Percentiles rank a stretch among this genome's conserved stretches.
Evolutionary conservation across 2,329 filamentous ascomycete species (phyloP).

Genomic region (Ophiocordyceps camponoti-rufipedis): DNA sequence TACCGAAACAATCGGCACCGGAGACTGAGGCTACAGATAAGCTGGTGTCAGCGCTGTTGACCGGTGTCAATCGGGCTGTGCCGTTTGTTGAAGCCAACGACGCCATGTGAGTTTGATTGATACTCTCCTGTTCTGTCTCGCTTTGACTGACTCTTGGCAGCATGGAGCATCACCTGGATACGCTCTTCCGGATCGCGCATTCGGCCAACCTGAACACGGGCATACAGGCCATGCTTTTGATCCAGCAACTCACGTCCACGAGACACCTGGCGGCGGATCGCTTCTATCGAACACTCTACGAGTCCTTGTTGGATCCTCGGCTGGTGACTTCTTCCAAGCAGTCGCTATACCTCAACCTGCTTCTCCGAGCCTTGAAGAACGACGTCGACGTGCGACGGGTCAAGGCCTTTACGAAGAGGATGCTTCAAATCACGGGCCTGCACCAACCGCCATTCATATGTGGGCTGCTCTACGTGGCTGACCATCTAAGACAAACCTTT

Average conservation of each 20-base stretch:
- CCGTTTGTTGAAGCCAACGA: slow-evolving; percentile 77
- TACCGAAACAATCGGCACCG: slow-evolving; percentile 23
- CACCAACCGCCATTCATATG: slow-evolving; percentile 89
- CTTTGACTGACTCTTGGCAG: slow-evolving; percentile 16
- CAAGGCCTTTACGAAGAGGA: slow-evolving; percentile 87
- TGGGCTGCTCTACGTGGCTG: slow-evolving; percentile 77
- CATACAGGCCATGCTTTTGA: slow-evolving; percentile 84
- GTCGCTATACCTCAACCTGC: slow-evolving; percentile 79
- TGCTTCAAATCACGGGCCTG: slow-evolving; percentile 71
- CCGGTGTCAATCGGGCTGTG: slow-evolving; percentile 88
- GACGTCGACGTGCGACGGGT: slow-evolving; percentile 83
- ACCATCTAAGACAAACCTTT: slow-evolving; percentile 63
- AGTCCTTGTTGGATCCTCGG: slow-evolving; percentile 80
- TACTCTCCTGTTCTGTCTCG: background rate
- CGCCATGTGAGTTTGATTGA: slow-evolving; percentile 36
- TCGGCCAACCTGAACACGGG: slow-evolving; percentile 98
- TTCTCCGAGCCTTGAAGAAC: slow-evolving; percentile 74
- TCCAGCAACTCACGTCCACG: slow-evolving; percentile 73
- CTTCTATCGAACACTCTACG: slow-evolving; percentile 90
- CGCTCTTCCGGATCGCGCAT: slow-evolving; percentile 88
- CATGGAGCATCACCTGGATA: slow-evolving; percentile 78
- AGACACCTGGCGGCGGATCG: slow-evolving; percentile 73
- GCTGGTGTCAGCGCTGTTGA: slow-evolving; percentile 76
- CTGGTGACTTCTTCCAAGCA: slow-evolving; percentile 86
- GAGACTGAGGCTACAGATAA: slow-evolving; percentile 63